Percentiles rank a stretch among this genome's conserved stretches.
These are phyloP conservation scores for sunflower (Helianthus annuus) DNA, from an alignment of 129 eudicot species.

Conservation along the genomic window HanXRQr2.0-SUNRISE NC_035445.2:143771109-143771608, in stretches of 20 bases:
- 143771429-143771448: conserved; percentile 16
- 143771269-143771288: no score
- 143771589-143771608: not conserved
- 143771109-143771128: no score
- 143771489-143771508: not conserved
- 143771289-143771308: no score
- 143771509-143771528: not conserved
- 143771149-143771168: no score
- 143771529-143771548: not conserved
- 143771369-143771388: not conserved
- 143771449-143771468: not conserved
- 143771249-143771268: no score
- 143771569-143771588: not conserved
- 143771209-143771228: no score
- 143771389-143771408: conserved; percentile 7
- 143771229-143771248: no score
- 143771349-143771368: conserved; percentile 8
- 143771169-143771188: no score
- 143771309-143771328: not conserved
- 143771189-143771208: no score
- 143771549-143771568: conserved; percentile 14
- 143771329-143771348: conserved; percentile 24
- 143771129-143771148: no score
- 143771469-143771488: conserved; percentile 16
- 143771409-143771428: not conserved